phyloP scores from a whole-genome alignment of 768 basidiomycete species.

The Serendipita vermifera region DNA sequence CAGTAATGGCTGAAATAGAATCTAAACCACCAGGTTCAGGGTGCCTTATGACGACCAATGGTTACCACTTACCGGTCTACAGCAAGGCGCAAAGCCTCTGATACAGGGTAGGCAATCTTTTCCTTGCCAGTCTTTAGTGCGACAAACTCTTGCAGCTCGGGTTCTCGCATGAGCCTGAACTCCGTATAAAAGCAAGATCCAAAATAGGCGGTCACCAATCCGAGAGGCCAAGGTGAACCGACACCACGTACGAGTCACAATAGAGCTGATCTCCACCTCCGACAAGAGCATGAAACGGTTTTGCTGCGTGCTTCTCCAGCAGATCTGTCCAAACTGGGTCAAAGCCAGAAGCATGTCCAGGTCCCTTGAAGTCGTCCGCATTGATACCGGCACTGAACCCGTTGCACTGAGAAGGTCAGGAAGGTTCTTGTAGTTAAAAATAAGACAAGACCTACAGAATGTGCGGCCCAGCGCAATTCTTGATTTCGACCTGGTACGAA shows the following conservation, averaged over 20 bases:
- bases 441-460: conserved; percentile 43
- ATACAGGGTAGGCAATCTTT: conserved; percentile 48
- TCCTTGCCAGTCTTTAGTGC: conserved; percentile 40
- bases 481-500: conserved; percentile 66
- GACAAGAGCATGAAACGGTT: conserved; percentile 81
- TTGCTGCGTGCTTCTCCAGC: conserved; percentile 62
- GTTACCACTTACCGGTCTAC: conserved; percentile 47
- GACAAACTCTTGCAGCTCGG: conserved; percentile 82
- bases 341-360: conserved; percentile 67
- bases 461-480: conserved; percentile 84
- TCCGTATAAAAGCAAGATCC: neutral
- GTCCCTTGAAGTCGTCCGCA: conserved; percentile 70
- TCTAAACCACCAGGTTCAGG: conserved; percentile 3
- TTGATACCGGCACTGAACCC: conserved; percentile 54
- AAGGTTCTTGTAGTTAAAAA: conserved; percentile 1
- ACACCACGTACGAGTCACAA: conserved; percentile 51
- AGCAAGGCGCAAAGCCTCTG: conserved; percentile 55
- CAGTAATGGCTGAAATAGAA: conserved; percentile 91
- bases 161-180: conserved; percentile 64
- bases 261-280: conserved; percentile 93
- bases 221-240: neutral
- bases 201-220: neutral
- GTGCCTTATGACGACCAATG: neutral
- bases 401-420: conserved; percentile 15
- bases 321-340: conserved; percentile 93